Percentiles rank a stretch among this genome's conserved stretches.
Conservation (phyloP, 2,329 filamentous ascomycete genomes). For the Parasarocladium wereldwijsianum region DNA sequence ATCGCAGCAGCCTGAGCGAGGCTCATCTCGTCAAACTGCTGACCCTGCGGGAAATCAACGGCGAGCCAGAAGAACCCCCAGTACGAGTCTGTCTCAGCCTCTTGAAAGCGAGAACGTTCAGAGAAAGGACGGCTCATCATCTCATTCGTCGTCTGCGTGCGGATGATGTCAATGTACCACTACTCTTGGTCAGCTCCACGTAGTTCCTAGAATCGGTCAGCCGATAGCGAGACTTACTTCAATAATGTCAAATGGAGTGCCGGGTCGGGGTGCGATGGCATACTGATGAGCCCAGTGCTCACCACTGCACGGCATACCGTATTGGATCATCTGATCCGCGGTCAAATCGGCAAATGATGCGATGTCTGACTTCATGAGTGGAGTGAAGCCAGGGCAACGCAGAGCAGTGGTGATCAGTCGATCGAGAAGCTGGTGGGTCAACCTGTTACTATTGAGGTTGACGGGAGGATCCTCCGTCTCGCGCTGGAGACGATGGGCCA, state of each 20-base stretch:
- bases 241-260: conserved; percentile 34
- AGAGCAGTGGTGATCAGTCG: conserved; percentile 38
- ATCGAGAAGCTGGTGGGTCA: conserved; percentile 37
- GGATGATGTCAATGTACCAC: conserved; percentile 43
- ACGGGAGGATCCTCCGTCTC: background rate
- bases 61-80: conserved; percentile 40
- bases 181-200: conserved; percentile 13
- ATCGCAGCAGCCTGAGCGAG: conserved; percentile 27
- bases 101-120: conserved; percentile 24
- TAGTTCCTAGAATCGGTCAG: background rate
- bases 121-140: conserved; percentile 23
- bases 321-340: conserved; percentile 19
- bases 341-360: conserved; percentile 22
- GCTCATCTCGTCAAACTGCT: conserved; percentile 30
- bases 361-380: conserved; percentile 46
- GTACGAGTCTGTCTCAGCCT: conserved; percentile 24
- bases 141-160: conserved; percentile 31
- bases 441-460: conserved; percentile 25
- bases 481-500: conserved; percentile 10
- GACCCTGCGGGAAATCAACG: conserved; percentile 24
- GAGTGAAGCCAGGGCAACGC: conserved; percentile 44
- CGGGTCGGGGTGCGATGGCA: conserved; percentile 32
- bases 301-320: conserved; percentile 32
- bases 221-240: conserved; percentile 26
- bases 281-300: conserved; percentile 37